Conservation (phyloP, 2,329 filamentous ascomycete species). For the Pseudopithomyces maydicus region DNA sequence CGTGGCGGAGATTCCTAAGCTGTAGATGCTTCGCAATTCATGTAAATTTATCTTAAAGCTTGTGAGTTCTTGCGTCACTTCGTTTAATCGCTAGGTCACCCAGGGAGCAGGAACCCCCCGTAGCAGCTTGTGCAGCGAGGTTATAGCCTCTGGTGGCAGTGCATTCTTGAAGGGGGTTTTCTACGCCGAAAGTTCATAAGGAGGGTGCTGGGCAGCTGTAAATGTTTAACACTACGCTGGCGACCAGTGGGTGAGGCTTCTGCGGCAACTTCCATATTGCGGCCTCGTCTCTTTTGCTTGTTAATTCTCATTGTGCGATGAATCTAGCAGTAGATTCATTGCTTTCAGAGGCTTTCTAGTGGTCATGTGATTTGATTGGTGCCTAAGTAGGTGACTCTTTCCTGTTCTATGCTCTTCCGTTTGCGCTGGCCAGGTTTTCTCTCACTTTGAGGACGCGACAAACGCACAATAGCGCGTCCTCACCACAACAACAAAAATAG, state of each 20-base stretch:
- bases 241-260: not conserved
- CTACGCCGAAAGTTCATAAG: not conserved
- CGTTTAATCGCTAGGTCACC: too few relatives aligned
- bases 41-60: not conserved
- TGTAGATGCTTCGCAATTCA: constrained; percentile 40
- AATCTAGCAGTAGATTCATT: too few relatives aligned
- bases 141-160: constrained; percentile 6
- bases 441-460: not conserved
- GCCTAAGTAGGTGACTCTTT: not conserved
- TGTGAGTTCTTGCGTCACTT: too few relatives aligned
- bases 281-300: not conserved
- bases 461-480: not conserved
- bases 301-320: not conserved
- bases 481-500: not conserved
- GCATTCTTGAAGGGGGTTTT: not conserved
- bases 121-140: constrained; percentile 9
- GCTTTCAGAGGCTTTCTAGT: too few relatives aligned
- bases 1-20: constrained; percentile 42
- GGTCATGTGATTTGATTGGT: too few relatives aligned
- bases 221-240: not conserved
- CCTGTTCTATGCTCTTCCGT: not conserved
- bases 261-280: not conserved
- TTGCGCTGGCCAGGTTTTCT: not conserved
- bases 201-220: not conserved
- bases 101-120: too few relatives aligned